Conservation (phyloP, 768 basidiomycete genomes). For the Asterophora parasitica region DNA sequence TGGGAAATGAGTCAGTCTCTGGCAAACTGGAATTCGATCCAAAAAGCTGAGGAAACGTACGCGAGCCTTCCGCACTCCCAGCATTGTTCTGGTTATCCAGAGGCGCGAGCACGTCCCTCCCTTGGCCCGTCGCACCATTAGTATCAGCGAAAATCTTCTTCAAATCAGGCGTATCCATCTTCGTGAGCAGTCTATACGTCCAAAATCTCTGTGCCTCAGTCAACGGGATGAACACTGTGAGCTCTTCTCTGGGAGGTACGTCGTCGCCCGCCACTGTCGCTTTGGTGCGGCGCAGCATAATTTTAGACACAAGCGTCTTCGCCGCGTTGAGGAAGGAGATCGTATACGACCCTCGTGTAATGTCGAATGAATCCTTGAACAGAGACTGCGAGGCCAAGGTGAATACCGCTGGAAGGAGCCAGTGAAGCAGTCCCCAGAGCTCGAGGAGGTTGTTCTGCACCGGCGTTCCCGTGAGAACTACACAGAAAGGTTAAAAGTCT, state of each 20-base stretch:
- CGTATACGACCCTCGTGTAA: constrained; percentile 48
- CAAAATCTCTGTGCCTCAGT: constrained; percentile 60
- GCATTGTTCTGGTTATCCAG: constrained; percentile 34
- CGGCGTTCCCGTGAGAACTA: constrained; percentile 71
- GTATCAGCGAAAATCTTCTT: constrained; percentile 39
- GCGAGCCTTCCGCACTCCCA: constrained; percentile 19
- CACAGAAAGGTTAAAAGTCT: background rate
- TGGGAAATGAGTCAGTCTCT: background rate
- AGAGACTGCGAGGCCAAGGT: constrained; percentile 39
- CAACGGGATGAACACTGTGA: constrained; percentile 52
- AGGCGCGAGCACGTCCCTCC: constrained; percentile 34
- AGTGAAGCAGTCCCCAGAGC: constrained; percentile 52
- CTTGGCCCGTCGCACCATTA: constrained; percentile 25
- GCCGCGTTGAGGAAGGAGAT: constrained; percentile 43
- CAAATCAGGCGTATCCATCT: constrained; percentile 45
- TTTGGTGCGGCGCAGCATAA: constrained; percentile 64
- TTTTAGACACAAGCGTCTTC: constrained; percentile 40
- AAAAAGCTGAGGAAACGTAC: constrained; percentile 19
- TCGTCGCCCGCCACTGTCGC: constrained; percentile 36
- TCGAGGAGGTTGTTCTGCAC: constrained; percentile 64
- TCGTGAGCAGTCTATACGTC: constrained; percentile 52
- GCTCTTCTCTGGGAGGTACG: constrained; percentile 55
- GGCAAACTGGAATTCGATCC: too few species aligned
- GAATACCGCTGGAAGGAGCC: constrained; percentile 53
- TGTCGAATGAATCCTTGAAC: constrained; percentile 51